Base-by-base conservation (phyloP, 768 basidiomycete species). In the Mycena haematopus region DNA sequence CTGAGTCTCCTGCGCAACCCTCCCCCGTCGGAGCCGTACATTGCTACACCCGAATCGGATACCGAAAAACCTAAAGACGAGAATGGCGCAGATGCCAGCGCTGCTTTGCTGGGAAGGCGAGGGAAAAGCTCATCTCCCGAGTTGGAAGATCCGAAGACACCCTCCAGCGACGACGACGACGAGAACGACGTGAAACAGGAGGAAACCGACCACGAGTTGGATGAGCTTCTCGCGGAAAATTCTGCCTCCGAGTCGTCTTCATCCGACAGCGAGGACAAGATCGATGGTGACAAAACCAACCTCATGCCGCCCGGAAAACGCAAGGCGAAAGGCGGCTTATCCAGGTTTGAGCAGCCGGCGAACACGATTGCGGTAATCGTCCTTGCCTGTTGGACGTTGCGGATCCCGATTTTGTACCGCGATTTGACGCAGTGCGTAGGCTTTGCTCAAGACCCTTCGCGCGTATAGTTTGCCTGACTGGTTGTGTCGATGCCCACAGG, bases 301-400 rank as follows among this genome's bases (percentile, higher is more conserved):
- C 8, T 54, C 19, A 40, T 56, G 42, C 60, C 65, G 0, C 51
- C 50, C 44, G 11, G 21, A 54, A 57, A 33, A 58, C 44, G 50
- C 52, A 68, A 58, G 60, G 25, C 44, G 22, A 66, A 56, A 22
- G 17, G 14, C 14, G 64, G 69, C 11, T 64, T 68, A 36, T 51
- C 71, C 45, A 47, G 65, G 15, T 75, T 78, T 62, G 82, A 83
- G 68, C 74, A 74, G 36, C 77, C 79, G 17, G 68, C 74, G 35
- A 82, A 77, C 63, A 82, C 84, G 29, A 77, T 97, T 31, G 86
- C 88, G 3, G 81, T 95, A 44, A 78, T 96, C 5, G 77, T 91
- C 19, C 72, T 95, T 5, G 91, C 84, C 2, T 91, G 89, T 66
- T 95, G 92, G 92, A 87, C 84, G 22, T 70, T 96, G 72, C 82